Base-by-base conservation (phyloP, 108 stramenopile genomes). In the Licmophora abbreviata region DNA sequence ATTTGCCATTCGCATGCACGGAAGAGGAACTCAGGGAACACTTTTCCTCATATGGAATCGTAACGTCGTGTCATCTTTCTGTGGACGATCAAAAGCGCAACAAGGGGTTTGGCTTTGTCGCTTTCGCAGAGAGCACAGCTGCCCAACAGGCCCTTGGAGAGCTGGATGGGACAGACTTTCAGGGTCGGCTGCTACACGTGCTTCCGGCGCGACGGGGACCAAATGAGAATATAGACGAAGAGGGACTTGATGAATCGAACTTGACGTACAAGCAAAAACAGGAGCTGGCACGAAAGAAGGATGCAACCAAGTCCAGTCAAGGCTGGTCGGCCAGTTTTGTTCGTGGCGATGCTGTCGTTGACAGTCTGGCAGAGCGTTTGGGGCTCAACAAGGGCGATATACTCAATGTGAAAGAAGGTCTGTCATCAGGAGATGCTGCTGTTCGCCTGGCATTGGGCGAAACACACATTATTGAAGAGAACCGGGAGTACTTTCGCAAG, bases 41-140 rank as follows among this genome's bases (percentile, higher is more conserved):
- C 50, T 97, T 96, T 51, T 67, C 69, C 15, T 26, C 64, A 11
- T 83, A 68, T 55, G 95, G 95, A 36, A 54, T 34, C 26, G 54
- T 98, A 15, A 44, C 65, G 0, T 83, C 94, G 22, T 92, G 84
- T 35, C 96, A 96, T 54, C 76, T 97, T n/a, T 95, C 97, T 26
- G 79, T 92, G 18, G 96, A 97, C 56, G 92, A 92, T 55, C 66
- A 71, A 30, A 83, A 85, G 54, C 66, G 76, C 20, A 81, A 79
- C 55, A 95, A 96, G 41, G 99, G 99, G 6, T 98, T 95, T 69
- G 97, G 78, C 10, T 99, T 97, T 71, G 71, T 97, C 20, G 71
- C 88, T 24, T 87, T 84, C 62, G 73, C 63, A 41, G 58, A 50
- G 22, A 66, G 68, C 23, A 52, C 56, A 5, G 68, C 73, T 48